phyloP scores from a whole-genome alignment of 1,139 yeast genomes.

The Geotrichum klebahnii region DNA sequence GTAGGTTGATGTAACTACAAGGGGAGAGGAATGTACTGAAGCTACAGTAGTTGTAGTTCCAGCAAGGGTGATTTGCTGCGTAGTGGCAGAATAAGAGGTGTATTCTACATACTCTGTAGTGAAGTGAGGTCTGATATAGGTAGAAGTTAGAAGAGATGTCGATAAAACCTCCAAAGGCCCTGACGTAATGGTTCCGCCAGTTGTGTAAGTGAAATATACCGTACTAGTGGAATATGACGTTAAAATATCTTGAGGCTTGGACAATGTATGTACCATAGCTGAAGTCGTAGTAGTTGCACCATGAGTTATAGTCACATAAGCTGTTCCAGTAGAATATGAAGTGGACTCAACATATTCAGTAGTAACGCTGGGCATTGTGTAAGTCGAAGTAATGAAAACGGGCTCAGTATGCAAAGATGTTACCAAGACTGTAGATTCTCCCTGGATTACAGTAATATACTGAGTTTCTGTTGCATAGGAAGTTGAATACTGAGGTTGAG shows the following conservation, averaged over 20 bases:
- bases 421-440: not conserved
- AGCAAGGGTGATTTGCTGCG: not conserved
- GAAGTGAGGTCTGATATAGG: slow-evolving; percentile 2
- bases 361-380: not conserved
- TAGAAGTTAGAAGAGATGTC: not conserved
- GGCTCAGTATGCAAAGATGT: not conserved
- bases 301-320: not conserved
- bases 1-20: not conserved
- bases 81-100: not conserved
- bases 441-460: not conserved
- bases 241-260: not conserved
- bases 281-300: not conserved
- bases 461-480: not conserved
- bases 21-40: not conserved
- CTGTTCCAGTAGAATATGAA: slow-evolving; percentile 5
- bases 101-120: not conserved
- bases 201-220: not conserved
- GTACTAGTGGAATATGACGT: not conserved
- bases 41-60: not conserved
- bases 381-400: slow-evolving; percentile 1
- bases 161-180: not conserved
- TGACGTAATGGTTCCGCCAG: not conserved
- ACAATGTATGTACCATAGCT: not conserved
- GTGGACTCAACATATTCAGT: not conserved
- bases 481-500: not conserved